These are phyloP conservation scores for Tuber brumale DNA, from an alignment of 495 filamentous ascomycete genomes.

Conservation along the genomic window DNA sequence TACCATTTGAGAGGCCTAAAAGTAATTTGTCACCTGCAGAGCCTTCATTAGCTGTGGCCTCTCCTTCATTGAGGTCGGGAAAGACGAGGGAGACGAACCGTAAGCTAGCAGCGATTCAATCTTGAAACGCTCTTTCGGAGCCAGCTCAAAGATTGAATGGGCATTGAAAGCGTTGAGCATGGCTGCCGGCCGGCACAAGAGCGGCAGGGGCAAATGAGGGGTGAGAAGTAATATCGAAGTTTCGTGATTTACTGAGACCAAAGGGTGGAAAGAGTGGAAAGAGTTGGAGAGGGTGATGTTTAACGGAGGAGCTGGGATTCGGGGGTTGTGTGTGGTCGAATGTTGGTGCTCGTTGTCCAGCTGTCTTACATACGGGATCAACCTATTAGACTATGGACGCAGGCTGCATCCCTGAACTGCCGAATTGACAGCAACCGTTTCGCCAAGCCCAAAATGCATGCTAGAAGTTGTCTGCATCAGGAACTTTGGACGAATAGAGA, in stretches of 20 bases:
- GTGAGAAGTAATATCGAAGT: neutral
- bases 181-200: slow-evolving; percentile 41
- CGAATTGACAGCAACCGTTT: neutral
- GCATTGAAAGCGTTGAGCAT: slow-evolving; percentile 99
- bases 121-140: slow-evolving; percentile 84
- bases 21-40: slow-evolving; percentile 74
- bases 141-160: slow-evolving; percentile 93
- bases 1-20: slow-evolving; percentile 83
- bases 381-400: neutral
- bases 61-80: neutral
- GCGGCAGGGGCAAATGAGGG: neutral
- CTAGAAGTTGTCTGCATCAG: neutral
- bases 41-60: neutral
- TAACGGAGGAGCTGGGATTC: neutral
- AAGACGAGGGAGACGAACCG: slow-evolving; percentile 48
- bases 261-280: neutral
- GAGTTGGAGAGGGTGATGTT: neutral
- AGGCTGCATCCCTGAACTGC: neutral
- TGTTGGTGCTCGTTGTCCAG: slow-evolving; percentile 4
- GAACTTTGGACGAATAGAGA: neutral
- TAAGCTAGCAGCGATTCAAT: slow-evolving; percentile 92
- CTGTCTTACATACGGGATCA: neutral
- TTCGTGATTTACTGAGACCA: neutral
- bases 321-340: neutral
- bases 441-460: neutral